These are phyloP conservation scores for Warburgia ugandensis DNA, from an alignment of 164 flowering plant species.

Conservation along the genomic window DNA sequence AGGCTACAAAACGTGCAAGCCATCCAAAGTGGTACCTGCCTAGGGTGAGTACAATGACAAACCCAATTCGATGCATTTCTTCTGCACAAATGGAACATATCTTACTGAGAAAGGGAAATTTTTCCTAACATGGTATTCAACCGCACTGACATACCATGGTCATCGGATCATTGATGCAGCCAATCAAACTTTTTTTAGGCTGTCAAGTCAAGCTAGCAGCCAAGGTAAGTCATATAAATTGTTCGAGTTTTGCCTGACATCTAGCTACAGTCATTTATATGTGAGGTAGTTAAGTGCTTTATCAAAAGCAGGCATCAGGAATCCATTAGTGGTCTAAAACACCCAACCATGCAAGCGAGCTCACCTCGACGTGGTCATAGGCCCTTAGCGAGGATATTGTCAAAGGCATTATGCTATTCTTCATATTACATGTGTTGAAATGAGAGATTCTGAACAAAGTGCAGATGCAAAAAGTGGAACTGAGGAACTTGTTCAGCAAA, in stretches of 20 bases:
- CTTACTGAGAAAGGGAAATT: slow-evolving; percentile 65
- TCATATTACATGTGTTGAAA: slow-evolving; percentile 86
- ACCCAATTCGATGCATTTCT: slow-evolving; percentile 65
- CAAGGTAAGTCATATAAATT: slow-evolving; percentile 34
- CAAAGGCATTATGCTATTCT: slow-evolving; percentile 57
- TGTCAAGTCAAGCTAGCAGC: slow-evolving; percentile 66
- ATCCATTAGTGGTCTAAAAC: slow-evolving; percentile 85
- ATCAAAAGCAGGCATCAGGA: slow-evolving; percentile 64
- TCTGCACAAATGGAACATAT: slow-evolving; percentile 54
- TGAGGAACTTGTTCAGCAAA: slow-evolving; percentile 86
- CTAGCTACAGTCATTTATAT: too few species aligned
- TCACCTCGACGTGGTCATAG: slow-evolving; percentile 80
- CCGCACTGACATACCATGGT: slow-evolving; percentile 59
- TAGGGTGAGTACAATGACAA: slow-evolving; percentile 64
- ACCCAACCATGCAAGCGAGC: slow-evolving; percentile 71
- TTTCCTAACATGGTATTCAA: slow-evolving; percentile 86
- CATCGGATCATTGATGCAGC: slow-evolving; percentile 87
- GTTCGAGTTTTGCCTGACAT: neutral
- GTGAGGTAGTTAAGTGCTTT: too few species aligned
- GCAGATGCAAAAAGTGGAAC: slow-evolving; percentile 55
- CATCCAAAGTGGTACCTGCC: slow-evolving; percentile 80
- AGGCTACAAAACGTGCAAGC: slow-evolving; percentile 49
- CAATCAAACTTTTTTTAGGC: slow-evolving; percentile 55
- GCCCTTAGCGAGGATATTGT: slow-evolving; percentile 72
- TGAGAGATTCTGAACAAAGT: slow-evolving; percentile 63